A percentile compares a stretch with the other conserved stretches of the same genome.
Conservation (phyloP, 352 stramenopile species). For the Aphanomyces stellatus region DNA sequence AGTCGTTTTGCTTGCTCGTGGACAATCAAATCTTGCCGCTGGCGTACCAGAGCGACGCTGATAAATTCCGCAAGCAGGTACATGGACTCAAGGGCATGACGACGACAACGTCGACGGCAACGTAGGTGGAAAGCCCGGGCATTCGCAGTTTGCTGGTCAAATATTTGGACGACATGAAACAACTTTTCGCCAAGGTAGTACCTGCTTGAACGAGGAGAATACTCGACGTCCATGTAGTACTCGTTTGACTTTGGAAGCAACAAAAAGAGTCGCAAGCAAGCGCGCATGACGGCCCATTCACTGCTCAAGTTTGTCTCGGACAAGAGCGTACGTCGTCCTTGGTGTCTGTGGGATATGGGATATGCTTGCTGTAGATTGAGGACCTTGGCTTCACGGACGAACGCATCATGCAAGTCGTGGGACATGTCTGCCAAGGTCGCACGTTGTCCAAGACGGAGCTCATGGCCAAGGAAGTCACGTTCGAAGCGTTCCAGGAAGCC, state of each 20-base stretch:
- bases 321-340: constrained; percentile 1
- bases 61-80: constrained; percentile 57
- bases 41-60: constrained; percentile 58
- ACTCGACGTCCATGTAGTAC: not conserved
- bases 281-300: constrained; percentile 7
- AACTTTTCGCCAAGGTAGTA: constrained; percentile 32
- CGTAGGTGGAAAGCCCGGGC: constrained; percentile 44
- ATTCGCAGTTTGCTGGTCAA: constrained; percentile 56
- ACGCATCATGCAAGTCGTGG: constrained; percentile 13
- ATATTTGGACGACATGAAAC: constrained; percentile 46
- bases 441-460: constrained; percentile 18
- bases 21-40: constrained; percentile 69
- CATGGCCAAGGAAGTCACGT: constrained; percentile 42
- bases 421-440: constrained; percentile 1
- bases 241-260: not conserved
- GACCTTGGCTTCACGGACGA: constrained; percentile 13
- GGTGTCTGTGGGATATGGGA: not conserved
- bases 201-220: too few relatives aligned
- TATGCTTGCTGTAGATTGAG: constrained; percentile 6
- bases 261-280: constrained; percentile 13
- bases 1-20: constrained; percentile 64
- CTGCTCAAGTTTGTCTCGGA: constrained; percentile 18
- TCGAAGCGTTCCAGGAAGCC: constrained; percentile 58
- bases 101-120: not conserved
- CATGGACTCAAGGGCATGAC: not conserved